Percentiles rank a stretch among this genome's conserved stretches.
Evolutionary conservation across 192 early-diverging fungal genomes (phyloP).

Genomic region (Backusella circina): DNA sequence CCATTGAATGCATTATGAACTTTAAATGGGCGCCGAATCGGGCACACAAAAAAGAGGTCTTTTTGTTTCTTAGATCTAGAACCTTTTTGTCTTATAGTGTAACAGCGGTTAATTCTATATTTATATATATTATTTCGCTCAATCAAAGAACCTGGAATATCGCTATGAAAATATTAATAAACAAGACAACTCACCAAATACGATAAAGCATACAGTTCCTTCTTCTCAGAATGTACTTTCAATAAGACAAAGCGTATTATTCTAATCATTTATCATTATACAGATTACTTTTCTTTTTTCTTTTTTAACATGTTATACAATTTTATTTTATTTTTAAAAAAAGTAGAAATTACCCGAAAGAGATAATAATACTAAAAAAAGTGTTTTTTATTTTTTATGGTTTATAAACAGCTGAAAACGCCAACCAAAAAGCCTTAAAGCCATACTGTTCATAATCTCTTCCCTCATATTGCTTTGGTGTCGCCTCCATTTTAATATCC

Average conservation of each 20-base stretch:
- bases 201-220: too few species aligned
- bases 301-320: background rate
- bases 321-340: background rate
- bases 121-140: background rate
- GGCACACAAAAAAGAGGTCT: background rate
- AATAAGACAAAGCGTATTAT: background rate
- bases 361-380: background rate
- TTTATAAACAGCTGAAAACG: background rate
- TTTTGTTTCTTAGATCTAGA: too few species aligned
- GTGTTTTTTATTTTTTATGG: background rate
- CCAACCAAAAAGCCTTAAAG: background rate
- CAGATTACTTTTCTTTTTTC: background rate
- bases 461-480: background rate
- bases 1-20: background rate
- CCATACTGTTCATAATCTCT: background rate
- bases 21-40: background rate
- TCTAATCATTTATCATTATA: background rate
- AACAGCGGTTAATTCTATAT: background rate
- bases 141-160: background rate
- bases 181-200: background rate
- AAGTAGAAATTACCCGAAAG: background rate
- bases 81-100: too few species aligned
- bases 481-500: background rate
- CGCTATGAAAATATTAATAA: too few species aligned
- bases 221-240: background rate